phyloP scores from a whole-genome alignment of 495 filamentous ascomycete genomes.

The Penicillium silybi region DNA sequence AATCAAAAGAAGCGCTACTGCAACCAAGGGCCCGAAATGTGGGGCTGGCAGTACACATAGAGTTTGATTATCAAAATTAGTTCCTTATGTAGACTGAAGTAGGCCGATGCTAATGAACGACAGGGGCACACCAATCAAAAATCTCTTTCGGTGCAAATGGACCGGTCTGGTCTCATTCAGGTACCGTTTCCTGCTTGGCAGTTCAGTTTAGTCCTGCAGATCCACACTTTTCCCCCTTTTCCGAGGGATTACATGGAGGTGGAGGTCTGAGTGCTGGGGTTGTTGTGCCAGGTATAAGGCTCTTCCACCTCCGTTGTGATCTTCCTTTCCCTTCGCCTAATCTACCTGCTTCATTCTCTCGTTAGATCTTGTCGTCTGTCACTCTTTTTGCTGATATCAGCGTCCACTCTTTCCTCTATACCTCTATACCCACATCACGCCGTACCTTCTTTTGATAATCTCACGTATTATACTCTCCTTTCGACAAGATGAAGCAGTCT shows the following conservation, averaged over 20 bases:
- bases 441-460: conserved; percentile 5
- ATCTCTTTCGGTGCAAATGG: neutral
- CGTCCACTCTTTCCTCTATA: conserved; percentile 25
- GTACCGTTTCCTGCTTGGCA: conserved; percentile 4
- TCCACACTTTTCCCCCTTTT: conserved; percentile 5
- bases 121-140: conserved; percentile 7
- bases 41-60: neutral
- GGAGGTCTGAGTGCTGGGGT: neutral
- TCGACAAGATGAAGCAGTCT: conserved; percentile 30
- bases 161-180: conserved; percentile 4
- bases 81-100: neutral
- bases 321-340: neutral
- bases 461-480: conserved; percentile 13
- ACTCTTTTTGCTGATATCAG: conserved; percentile 24
- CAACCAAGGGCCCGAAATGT: conserved; percentile 3
- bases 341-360: conserved; percentile 17
- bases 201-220: conserved; percentile 3
- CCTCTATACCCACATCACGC: conserved; percentile 4
- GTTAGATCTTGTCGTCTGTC: conserved; percentile 10
- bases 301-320: conserved; percentile 1
- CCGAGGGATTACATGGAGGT: neutral
- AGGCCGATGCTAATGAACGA: neutral
- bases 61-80: conserved; percentile 4
- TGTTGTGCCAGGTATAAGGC: neutral
- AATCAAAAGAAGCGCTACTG: conserved; percentile 5